Conservation (phyloP, 2,329 filamentous ascomycete species). For the Didymella keratinophila region DNA sequence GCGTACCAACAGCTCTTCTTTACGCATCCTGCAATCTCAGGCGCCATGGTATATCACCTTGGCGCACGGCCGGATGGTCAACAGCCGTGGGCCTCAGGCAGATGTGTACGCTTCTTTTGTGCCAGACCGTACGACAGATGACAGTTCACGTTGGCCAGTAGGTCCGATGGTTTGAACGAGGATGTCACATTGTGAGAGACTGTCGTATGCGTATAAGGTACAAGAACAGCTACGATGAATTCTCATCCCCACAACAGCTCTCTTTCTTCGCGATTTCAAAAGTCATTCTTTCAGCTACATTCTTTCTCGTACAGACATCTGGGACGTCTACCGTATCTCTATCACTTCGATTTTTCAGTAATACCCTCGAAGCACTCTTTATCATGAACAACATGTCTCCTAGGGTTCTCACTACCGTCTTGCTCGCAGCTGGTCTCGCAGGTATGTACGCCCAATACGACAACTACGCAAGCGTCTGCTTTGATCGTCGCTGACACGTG, state of each 20-base stretch:
- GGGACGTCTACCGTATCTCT: constrained; percentile 1
- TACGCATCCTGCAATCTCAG: constrained; percentile 11
- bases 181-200: background rate
- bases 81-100: constrained; percentile 19
- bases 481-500: background rate
- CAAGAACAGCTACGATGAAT: background rate
- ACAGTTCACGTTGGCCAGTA: background rate
- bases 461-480: background rate
- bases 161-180: background rate
- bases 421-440: constrained; percentile 19
- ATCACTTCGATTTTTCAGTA: background rate
- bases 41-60: constrained; percentile 3
- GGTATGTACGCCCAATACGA: background rate
- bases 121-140: constrained; percentile 4
- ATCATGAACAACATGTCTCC: constrained; percentile 4
- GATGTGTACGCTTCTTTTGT: constrained; percentile 3
- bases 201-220: constrained; percentile 9
- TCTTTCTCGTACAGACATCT: constrained; percentile 3
- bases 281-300: constrained; percentile 8
- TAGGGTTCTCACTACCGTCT: constrained; percentile 1
- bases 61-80: constrained; percentile 13
- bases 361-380: background rate
- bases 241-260: background rate
- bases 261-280: constrained; percentile 1
- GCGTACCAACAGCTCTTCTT: background rate